Percentiles rank a stretch among this genome's conserved stretches.
Conservation (phyloP, 768 basidiomycete genomes). For the Suillus alpinus region DNA sequence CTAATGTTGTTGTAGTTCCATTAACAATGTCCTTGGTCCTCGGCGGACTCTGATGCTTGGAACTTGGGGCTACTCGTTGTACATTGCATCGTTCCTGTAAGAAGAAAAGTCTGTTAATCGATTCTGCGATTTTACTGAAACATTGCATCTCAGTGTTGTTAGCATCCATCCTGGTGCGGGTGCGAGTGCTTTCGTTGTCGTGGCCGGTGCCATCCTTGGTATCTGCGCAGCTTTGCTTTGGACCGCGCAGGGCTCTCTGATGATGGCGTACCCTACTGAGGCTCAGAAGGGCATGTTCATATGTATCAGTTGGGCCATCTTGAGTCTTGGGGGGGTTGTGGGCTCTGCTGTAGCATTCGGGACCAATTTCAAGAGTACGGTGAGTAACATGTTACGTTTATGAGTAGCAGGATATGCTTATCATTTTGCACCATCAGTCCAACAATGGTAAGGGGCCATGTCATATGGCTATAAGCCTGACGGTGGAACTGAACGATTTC, state of each 20-base stretch:
- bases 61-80: slow-evolving; percentile 66
- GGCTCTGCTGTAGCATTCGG: slow-evolving; percentile 71
- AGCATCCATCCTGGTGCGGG: slow-evolving; percentile 61
- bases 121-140: background rate
- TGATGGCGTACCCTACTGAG: slow-evolving; percentile 77
- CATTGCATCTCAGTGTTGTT: slow-evolving; percentile 42
- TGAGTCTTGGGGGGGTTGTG: slow-evolving; percentile 73
- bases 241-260: slow-evolving; percentile 77
- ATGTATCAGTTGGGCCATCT: slow-evolving; percentile 73
- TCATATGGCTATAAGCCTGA: background rate
- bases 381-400: background rate
- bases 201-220: slow-evolving; percentile 65
- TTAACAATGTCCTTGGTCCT: slow-evolving; percentile 73
- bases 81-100: slow-evolving; percentile 67
- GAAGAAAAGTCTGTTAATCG: slow-evolving; percentile 23
- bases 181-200: slow-evolving; percentile 59
- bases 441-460: slow-evolving; percentile 19
- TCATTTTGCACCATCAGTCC: slow-evolving; percentile 17
- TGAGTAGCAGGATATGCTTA: background rate
- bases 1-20: slow-evolving; percentile 39
- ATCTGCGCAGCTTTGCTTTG: slow-evolving; percentile 64
- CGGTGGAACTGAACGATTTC: slow-evolving; percentile 22
- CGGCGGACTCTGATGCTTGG: slow-evolving; percentile 67
- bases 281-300: slow-evolving; percentile 69
- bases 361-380: slow-evolving; percentile 43